Evolutionary conservation across 1,284 basidiomycete genomes (phyloP), one percentile per base, ranked within the genome.

Genomic region (Serendipita sp.): DNA sequence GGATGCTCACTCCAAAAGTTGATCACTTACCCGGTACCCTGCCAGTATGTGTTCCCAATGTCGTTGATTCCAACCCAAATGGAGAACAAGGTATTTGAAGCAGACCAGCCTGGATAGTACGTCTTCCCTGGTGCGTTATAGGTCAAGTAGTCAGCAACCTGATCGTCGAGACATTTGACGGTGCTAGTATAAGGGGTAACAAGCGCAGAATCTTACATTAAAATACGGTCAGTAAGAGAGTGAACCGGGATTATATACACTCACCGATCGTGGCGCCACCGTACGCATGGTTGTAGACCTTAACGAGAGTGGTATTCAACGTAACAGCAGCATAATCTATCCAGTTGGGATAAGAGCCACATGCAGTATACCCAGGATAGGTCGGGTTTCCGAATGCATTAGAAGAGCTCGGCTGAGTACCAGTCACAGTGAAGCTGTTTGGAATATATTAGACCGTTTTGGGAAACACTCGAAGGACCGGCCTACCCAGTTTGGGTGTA

Each of bases 61-160:
- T 83, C 82, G 67, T 84, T 83, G 66, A 83, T 79, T 0, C 82
- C 82, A 62, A 84, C 83, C 75, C 76, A 83, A 44, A 83, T 73
- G 0, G 80, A 80, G 71, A 83, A 83, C 62, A 84, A 67, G 35
- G 81, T 64, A 65, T 81, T 79, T 3, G 65, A 66, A 63, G 76
- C 77, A 26, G 77, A 79, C 82, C 82, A 83, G 4, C 53, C 53
- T 6, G 53, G 15, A 35, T 58, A 22, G 26, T 58, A 58, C 26
- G 10, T 6, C 53, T 58, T 58, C 5, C 53, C 53, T 10, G 53
- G 53, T 8, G 53, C 53, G 30, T 58, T 58, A 26, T 58, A 58
- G 22, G 4, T 58, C n/a, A 58, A n/a, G 30, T 22, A 58, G 53
- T 79, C 69, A 66, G 79, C 78, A 29, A 82, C 79, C 68, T 83